Evolutionary conservation across 176 grass and related monocot species (phyloP).

Genomic region (Cenchrus americanus): DNA sequence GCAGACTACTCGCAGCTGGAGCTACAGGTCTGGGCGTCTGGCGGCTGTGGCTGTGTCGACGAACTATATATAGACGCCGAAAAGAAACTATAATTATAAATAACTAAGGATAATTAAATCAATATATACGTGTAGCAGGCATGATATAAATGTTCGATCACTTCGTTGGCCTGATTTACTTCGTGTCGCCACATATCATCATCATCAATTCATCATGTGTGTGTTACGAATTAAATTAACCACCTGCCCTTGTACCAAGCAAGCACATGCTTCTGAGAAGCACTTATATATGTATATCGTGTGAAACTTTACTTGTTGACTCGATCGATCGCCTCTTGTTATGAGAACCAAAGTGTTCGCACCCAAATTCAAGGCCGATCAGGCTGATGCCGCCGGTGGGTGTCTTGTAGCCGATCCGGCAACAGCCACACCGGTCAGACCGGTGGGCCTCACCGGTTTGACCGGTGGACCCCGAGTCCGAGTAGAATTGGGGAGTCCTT

Average conservation of each 20-base stretch:
- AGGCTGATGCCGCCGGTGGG: too few relatives aligned
- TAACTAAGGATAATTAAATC: conserved; percentile 16
- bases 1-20: not conserved
- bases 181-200: not conserved
- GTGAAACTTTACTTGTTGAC: not conserved
- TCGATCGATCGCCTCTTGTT: too few relatives aligned
- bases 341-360: too few relatives aligned
- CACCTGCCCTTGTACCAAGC: not conserved
- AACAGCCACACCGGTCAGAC: too few relatives aligned
- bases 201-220: too few relatives aligned
- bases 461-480: too few relatives aligned
- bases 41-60: not conserved
- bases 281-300: not conserved
- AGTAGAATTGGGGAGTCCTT: too few relatives aligned
- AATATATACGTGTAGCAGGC: not conserved
- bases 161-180: not conserved
- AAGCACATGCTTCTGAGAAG: conserved; percentile 1
- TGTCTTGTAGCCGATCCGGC: too few relatives aligned
- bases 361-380: too few relatives aligned
- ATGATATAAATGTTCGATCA: not conserved
- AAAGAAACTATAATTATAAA: not conserved
- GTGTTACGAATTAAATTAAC: not conserved
- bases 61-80: not conserved
- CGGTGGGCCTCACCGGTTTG: too few relatives aligned
- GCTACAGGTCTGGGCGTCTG: not conserved